These are phyloP conservation scores for Collariella sp. DNA, from an alignment of 495 filamentous ascomycete species.

Conservation along the genomic window DNA sequence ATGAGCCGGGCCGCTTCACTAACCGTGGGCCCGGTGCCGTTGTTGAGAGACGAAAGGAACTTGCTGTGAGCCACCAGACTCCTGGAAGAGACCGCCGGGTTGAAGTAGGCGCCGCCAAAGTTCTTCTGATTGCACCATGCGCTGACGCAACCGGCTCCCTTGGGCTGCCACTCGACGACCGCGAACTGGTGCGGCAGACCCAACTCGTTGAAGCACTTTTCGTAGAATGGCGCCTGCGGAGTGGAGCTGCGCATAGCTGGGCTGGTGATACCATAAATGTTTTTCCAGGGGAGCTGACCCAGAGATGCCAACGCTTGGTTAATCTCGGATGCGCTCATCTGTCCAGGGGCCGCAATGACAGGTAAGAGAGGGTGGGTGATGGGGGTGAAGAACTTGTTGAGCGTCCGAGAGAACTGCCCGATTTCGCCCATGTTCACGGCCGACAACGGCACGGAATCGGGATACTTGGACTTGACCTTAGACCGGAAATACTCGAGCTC, in stretches of 20 bases:
- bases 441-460: constrained; percentile 59
- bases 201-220: constrained; percentile 82
- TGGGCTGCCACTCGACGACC: constrained; percentile 61
- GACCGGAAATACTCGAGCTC: constrained; percentile 83
- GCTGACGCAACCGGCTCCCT: constrained; percentile 50
- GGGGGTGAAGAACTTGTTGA: constrained; percentile 77
- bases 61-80: constrained; percentile 29
- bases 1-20: constrained; percentile 67
- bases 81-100: constrained; percentile 53
- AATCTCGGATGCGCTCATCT: constrained; percentile 75
- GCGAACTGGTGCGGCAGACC: constrained; percentile 72
- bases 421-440: constrained; percentile 80
- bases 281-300: constrained; percentile 69
- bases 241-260: constrained; percentile 50
- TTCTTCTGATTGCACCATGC: constrained; percentile 56
- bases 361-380: constrained; percentile 78
- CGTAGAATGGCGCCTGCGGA: constrained; percentile 73
- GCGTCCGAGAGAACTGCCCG: constrained; percentile 68
- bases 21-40: constrained; percentile 51
- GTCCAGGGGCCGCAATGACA: constrained; percentile 76
- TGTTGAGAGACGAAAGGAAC: constrained; percentile 38
- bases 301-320: constrained; percentile 69
- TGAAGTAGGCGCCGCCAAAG: constrained; percentile 73
- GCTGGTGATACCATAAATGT: constrained; percentile 69
- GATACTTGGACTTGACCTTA: constrained; percentile 55